These are phyloP conservation scores for Kalmanozyma brasiliensis DNA, from an alignment of 1,284 basidiomycete genomes.

Conservation along the genomic window DNA sequence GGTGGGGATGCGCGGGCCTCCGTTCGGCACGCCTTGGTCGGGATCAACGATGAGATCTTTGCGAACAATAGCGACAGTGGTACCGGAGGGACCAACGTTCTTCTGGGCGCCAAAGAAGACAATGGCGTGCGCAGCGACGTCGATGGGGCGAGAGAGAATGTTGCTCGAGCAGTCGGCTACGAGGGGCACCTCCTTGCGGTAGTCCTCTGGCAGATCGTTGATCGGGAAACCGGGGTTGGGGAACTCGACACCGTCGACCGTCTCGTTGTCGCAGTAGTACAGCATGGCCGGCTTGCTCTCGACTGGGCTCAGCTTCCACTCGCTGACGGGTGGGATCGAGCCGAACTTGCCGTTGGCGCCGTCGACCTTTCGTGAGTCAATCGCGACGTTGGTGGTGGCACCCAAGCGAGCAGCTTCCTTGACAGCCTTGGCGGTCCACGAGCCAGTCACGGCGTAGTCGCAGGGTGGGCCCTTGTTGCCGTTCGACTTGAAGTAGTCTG, in stretches of 20 bases:
- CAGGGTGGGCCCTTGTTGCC: conserved; percentile 53
- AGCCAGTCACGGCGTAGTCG: conserved; percentile 66
- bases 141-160: conserved; percentile 95
- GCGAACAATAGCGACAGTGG: conserved; percentile 91
- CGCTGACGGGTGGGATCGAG: conserved; percentile 78
- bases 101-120: conserved; percentile 99
- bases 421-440: conserved; percentile 63
- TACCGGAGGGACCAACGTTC: conserved; percentile 93
- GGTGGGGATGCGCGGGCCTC: conserved; percentile 77
- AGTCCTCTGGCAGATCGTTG: conserved; percentile 74
- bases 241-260: conserved; percentile 95
- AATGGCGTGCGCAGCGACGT: conserved; percentile 78
- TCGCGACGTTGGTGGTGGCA: conserved; percentile 50
- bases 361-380: conserved; percentile 53
- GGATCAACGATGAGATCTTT: conserved; percentile 76
- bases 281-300: conserved; percentile 81
- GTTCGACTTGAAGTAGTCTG: conserved; percentile 50
- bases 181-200: conserved; percentile 76
- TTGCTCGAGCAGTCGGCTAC: conserved; percentile 96
- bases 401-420: conserved; percentile 63
- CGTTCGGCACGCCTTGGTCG: conserved; percentile 48
- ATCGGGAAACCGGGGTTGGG: conserved; percentile 85
- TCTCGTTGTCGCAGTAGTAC: conserved; percentile 99
- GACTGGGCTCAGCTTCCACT: conserved; percentile 78
- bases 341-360: conserved; percentile 73